phyloP scores from a whole-genome alignment of 2,329 filamentous ascomycete genomes.

The Epichloe sp. region DNA sequence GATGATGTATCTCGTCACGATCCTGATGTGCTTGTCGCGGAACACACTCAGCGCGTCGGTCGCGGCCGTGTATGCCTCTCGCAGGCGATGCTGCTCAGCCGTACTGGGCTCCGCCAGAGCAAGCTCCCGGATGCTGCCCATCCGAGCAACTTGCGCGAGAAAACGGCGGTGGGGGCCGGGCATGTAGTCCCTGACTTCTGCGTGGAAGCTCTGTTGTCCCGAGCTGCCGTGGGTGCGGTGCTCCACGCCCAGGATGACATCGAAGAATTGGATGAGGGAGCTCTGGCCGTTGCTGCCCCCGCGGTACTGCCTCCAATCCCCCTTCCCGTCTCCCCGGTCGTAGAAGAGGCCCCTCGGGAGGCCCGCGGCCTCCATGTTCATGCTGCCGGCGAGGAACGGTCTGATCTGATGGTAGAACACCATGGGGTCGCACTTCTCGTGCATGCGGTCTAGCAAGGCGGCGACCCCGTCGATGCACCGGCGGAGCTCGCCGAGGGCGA shows the following conservation, averaged over 20 bases:
- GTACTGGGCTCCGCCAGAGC: slow-evolving; percentile 41
- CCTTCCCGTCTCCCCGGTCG: slow-evolving; percentile 54
- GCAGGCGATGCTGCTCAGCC: slow-evolving; percentile 32
- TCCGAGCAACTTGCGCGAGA: slow-evolving; percentile 52
- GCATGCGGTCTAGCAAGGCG: slow-evolving; percentile 63
- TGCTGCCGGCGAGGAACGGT: slow-evolving; percentile 80
- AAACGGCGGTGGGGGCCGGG: slow-evolving; percentile 72
- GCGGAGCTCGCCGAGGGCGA: slow-evolving; percentile 51
- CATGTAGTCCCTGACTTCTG: slow-evolving; percentile 81
- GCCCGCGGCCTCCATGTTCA: slow-evolving; percentile 79
- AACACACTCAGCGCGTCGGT: slow-evolving; percentile 63
- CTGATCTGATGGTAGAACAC: slow-evolving; percentile 83
- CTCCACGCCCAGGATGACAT: slow-evolving; percentile 72
- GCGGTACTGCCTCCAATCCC: slow-evolving; percentile 63
- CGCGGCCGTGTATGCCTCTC: slow-evolving; percentile 52
- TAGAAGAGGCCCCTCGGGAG: slow-evolving; percentile 76
- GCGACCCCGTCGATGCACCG: slow-evolving; percentile 56
- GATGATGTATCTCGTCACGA: slow-evolving; percentile 85
- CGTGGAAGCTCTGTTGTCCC: slow-evolving; percentile 29
- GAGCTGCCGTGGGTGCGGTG: slow-evolving; percentile 39
- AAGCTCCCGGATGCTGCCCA: slow-evolving; percentile 63
- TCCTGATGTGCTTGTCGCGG: slow-evolving; percentile 75
- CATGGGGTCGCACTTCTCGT: slow-evolving; percentile 75
- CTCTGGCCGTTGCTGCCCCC: slow-evolving; percentile 91
- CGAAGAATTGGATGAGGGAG: slow-evolving; percentile 86